phyloP scores from a whole-genome alignment of 2,329 filamentous ascomycete species.

The Aspergillus floridensis region DNA sequence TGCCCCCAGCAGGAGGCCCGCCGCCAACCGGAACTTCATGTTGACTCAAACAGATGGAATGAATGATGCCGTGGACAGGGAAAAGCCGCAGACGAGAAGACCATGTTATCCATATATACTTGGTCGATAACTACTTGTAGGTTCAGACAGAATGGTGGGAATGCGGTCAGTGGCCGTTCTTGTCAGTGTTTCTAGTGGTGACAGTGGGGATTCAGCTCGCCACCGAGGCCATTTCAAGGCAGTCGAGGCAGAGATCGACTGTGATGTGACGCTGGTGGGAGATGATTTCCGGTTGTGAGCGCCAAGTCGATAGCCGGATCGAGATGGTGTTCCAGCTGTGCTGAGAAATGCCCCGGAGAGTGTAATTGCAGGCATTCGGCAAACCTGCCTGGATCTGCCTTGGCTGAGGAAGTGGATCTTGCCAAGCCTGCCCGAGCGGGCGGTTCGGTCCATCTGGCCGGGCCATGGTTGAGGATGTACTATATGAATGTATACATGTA shows the following conservation, averaged over 20 bases:
- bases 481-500: no score
- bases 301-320: no score
- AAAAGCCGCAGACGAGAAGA: no score
- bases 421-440: not conserved
- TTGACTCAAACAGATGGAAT: not conserved
- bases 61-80: not conserved
- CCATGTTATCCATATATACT: not conserved
- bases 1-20: constrained; percentile 11
- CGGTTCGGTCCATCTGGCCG: not conserved
- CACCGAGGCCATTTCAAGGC: not conserved
- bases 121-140: no score
- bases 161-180: not conserved
- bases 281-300: not conserved
- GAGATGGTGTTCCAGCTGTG: no score
- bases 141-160: not conserved
- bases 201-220: not conserved
- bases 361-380: not conserved
- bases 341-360: no score
- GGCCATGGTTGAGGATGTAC: no score
- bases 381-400: not conserved
- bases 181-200: not conserved
- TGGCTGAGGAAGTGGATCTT: not conserved
- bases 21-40: constrained; percentile 14
- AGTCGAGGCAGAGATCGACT: not conserved
- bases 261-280: not conserved